Evolutionary conservation across 2,329 filamentous ascomycete species (phyloP).

Genomic region (Diaporthe vexans): DNA sequence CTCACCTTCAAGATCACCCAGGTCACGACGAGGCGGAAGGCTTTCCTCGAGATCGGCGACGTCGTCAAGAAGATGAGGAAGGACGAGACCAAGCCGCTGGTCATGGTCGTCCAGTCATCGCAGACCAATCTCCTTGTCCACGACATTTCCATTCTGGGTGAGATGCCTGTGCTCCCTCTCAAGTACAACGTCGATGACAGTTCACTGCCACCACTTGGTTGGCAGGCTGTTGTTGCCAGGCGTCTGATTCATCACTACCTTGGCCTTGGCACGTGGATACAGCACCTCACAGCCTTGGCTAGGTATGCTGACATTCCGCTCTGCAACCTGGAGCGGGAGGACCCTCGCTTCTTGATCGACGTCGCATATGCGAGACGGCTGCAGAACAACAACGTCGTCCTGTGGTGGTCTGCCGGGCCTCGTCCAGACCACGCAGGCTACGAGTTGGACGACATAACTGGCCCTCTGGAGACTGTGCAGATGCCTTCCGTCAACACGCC

Average conservation of each 20-base stretch:
- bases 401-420: conserved; percentile 95
- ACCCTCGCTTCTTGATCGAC: conserved; percentile 95
- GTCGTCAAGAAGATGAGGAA: conserved; percentile 90
- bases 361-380: conserved; percentile 92
- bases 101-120: conserved; percentile 92
- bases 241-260: conserved; percentile 91
- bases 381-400: conserved; percentile 90
- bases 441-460: conserved; percentile 90
- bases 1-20: conserved; percentile 89
- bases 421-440: conserved; percentile 96
- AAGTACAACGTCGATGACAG: conserved; percentile 87
- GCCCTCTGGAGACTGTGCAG: conserved; percentile 85
- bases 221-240: conserved; percentile 91
- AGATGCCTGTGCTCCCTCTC: conserved; percentile 86
- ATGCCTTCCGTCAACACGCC: conserved; percentile 96
- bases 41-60: conserved; percentile 89
- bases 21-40: conserved; percentile 90
- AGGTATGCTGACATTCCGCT: conserved; percentile 94
- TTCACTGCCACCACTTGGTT: conserved; percentile 90
- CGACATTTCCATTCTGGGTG: conserved; percentile 85
- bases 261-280: conserved; percentile 91
- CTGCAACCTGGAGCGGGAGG: conserved; percentile 94
- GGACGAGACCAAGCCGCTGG: conserved; percentile 83
- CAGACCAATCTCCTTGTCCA: conserved; percentile 85
- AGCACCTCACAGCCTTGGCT: conserved; percentile 88